Base-by-base conservation (phyloP, 768 basidiomycete species). In the Tulasnella sp. region DNA sequence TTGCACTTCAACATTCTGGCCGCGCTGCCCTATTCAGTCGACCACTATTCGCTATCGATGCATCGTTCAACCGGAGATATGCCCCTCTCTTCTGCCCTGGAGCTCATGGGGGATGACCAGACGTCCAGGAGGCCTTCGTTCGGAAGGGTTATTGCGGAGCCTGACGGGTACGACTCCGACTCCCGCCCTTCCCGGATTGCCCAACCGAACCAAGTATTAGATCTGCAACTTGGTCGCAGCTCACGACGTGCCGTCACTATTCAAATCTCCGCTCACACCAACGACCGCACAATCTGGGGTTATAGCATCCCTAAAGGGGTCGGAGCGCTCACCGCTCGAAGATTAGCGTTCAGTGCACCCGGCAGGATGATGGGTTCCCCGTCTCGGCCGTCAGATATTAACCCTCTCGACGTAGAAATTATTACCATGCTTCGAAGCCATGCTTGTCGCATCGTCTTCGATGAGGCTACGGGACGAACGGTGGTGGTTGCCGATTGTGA, bases 131-230 rank as follows among this genome's bases (percentile, higher is more conserved):
- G 39, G 19, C 37, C 42, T 42, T 39, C 37, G 19, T 42, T 73
- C 31, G 52, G 69, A 42, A 58, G 42, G 38, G 42, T 37, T 12
- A 2, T 64, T 14, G 58, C 58, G 58, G 58, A 70, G 25, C 25
- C 39, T 40, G 75, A 76, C 67, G 75, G 67, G 3, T 76, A 76
- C 68, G 75, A 76, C 67, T 76, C 75, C 17, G 75, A 76, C 37
- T 76, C 75, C 40, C 68, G 58, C 25, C 67, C 49, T 17, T 70
- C 68, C 64, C 75, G 75, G 37, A 76, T 76, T 36, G 64, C 75
- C 17, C 75, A 76, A 22, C 75, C 75, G 22, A 40, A 14, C 12
- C 75, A 76, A 40, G 75, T 76, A 25, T 42, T 76, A 22, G 75
- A 76, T 64, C 38, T 76, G 34, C 67, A 67, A 9, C 37, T 76